These are phyloP conservation scores for Neurospora discreta DNA, from an alignment of 495 filamentous ascomycete species.

Conservation along the genomic window DNA sequence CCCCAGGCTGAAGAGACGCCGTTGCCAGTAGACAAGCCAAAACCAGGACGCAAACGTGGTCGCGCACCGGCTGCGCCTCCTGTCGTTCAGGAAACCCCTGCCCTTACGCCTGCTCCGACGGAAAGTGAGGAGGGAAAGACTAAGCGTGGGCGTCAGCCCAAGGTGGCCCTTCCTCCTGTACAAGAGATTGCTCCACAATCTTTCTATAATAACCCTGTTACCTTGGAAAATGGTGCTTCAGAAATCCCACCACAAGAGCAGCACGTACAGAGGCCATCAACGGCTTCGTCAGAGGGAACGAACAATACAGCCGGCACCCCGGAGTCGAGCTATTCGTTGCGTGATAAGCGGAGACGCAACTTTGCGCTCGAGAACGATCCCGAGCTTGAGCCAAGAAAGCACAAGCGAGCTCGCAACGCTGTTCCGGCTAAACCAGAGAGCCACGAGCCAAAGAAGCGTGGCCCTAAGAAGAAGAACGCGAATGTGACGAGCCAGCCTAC, in stretches of 20 bases:
- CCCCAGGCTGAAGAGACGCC: background rate
- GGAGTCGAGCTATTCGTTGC: slow-evolving; percentile 26
- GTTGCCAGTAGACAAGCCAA: background rate
- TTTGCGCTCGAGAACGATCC: slow-evolving; percentile 27
- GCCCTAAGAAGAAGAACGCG: slow-evolving; percentile 8
- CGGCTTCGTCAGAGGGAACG: slow-evolving; percentile 18
- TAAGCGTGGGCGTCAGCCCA: slow-evolving; percentile 12
- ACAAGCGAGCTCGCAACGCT: slow-evolving; percentile 10
- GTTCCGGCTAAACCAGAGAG: slow-evolving; percentile 2
- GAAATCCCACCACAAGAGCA: slow-evolving; percentile 7
- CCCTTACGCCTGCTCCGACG: background rate
- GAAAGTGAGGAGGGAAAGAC: slow-evolving; percentile 11
- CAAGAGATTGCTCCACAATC: slow-evolving; percentile 17
- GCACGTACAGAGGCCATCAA: slow-evolving; percentile 23
- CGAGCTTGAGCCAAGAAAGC: slow-evolving; percentile 14
- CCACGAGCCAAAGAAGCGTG: slow-evolving; percentile 11
- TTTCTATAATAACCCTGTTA: slow-evolving; percentile 16
- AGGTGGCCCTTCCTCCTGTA: background rate
- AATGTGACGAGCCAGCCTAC: slow-evolving; percentile 4
- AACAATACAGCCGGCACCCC: slow-evolving; percentile 18
- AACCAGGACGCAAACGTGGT: slow-evolving; percentile 13
- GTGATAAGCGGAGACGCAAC: slow-evolving; percentile 26
- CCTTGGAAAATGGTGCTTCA: background rate
- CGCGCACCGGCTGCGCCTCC: slow-evolving; percentile 10
- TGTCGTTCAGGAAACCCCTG: background rate